These are phyloP conservation scores for Oryza coarctata DNA, from an alignment of 176 grass and related monocot genomes.

Conservation along the genomic window DNA sequence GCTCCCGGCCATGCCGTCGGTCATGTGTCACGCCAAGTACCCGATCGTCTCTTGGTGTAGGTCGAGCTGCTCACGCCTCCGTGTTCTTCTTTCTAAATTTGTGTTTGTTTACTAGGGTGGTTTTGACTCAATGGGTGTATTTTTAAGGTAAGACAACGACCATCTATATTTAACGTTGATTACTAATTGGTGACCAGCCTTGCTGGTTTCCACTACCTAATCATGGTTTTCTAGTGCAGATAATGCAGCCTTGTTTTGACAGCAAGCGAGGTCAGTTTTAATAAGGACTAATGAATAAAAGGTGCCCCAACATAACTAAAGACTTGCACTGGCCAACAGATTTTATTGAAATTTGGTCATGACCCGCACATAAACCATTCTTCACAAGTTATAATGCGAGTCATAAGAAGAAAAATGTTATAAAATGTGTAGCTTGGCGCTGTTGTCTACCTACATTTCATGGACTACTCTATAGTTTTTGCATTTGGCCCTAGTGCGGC, in stretches of 20 bases:
- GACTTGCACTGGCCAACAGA: slow-evolving; percentile 6
- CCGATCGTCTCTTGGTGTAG: too few relatives aligned
- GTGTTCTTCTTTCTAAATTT: too few relatives aligned
- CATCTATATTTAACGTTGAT: neutral
- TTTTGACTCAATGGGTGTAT: too few relatives aligned
- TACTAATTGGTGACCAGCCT: slow-evolving; percentile 15
- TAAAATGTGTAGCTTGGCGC: neutral
- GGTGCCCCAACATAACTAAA: slow-evolving; percentile 35
- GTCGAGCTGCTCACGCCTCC: too few relatives aligned
- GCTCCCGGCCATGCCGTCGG: too few relatives aligned
- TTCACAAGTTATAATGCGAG: neutral
- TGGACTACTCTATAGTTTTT: slow-evolving; percentile 1
- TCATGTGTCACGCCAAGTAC: too few relatives aligned
- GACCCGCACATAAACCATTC: neutral
- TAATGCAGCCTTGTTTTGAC: slow-evolving; percentile 35
- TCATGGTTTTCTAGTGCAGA: neutral
- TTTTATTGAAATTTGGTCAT: neutral
- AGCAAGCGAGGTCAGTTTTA: slow-evolving; percentile 43
- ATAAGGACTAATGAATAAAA: slow-evolving; percentile 41
- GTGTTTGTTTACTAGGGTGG: too few relatives aligned
- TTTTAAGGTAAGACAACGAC: slow-evolving; percentile 3
- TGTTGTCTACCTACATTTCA: neutral
- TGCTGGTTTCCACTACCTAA: slow-evolving; percentile 21
- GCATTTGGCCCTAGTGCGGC: slow-evolving; percentile 24
- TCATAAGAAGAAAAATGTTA: neutral